Evolutionary conservation across 164 flowering plant genomes (phyloP).

Genomic region (Magnolia changhungtana): DNA sequence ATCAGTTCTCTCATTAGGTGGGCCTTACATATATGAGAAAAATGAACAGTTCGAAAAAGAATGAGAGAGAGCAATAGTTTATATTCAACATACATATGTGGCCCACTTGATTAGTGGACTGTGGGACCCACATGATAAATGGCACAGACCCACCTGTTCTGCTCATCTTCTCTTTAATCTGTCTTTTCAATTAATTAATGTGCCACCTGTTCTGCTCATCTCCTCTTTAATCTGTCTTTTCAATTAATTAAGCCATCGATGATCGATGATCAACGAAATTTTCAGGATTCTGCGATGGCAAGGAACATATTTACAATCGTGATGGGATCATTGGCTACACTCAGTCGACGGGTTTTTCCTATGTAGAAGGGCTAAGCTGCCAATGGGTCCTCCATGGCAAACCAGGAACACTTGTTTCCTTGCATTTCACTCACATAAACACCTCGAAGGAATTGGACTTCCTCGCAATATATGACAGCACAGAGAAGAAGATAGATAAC

Average conservation of each 20-base stretch:
- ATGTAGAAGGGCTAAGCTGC: constrained; percentile 12
- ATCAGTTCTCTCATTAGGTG: too few relatives aligned
- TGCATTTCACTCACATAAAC: constrained; percentile 14
- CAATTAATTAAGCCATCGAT: not conserved
- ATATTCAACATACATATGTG: too few relatives aligned
- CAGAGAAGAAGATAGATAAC: not conserved
- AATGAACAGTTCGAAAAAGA: too few relatives aligned
- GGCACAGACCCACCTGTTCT: too few relatives aligned
- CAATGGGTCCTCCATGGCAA: not conserved
- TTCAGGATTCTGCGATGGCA: constrained; percentile 20
- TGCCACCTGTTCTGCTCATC: too few relatives aligned
- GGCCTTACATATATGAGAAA: too few relatives aligned
- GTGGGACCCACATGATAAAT: too few relatives aligned
- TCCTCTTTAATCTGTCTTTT: too few relatives aligned
- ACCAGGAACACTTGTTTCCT: constrained; percentile 13
- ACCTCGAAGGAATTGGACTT: constrained; percentile 19
- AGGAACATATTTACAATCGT: constrained; percentile 9
- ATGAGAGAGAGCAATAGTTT: too few relatives aligned
- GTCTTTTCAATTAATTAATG: not conserved
- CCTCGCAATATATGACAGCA: constrained; percentile 9
- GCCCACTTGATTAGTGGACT: too few relatives aligned
- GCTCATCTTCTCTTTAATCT: too few relatives aligned
- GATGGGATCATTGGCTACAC: constrained; percentile 8
- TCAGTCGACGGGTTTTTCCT: constrained; percentile 8
- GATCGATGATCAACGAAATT: not conserved